Base-by-base conservation (phyloP, 75 land plant species). In the Larix kaempferi region DNA sequence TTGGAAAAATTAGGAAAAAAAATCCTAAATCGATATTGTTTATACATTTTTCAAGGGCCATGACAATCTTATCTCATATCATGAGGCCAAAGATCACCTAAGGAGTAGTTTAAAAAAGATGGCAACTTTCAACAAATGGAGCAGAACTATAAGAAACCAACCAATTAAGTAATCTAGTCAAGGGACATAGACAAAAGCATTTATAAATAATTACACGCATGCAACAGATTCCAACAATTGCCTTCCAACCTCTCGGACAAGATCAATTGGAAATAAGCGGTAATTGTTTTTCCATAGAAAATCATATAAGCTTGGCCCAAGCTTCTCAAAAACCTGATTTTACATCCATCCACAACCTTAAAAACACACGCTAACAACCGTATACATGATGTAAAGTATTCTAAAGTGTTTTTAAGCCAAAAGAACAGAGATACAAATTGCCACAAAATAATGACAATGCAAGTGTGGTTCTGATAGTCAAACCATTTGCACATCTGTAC, bases 381-480 rank as follows among this genome's bases (percentile, higher is more conserved):
- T 6, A 56, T 44, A 44, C 52, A 44, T 44, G n/a, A 44, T 44
- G 52, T 10, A 44, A 10, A 44, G 52, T n/a, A n/a, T 10, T 44
- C 52, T 44, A 44, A 44, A 44, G 52, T 44, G 52, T 44, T 59
- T 59, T 17, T 59, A 59, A 59, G 17, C 19, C 22, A n/a, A 19
- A 19, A 59, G 6, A 19, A 59, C 19, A 1, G 21, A 77, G 5
- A 75, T 27, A 35, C 4, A 63, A 17, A 37, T 64, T 39, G 49
- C 13, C 27, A 25, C 13, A 74, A 87, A 60, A 78, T 87, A 91
- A 93, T 90, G 87, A 94, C 96, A 77, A 91, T 94, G 88, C 96
- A 94, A 57, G 90, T 89, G 90, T 94, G 96, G 82, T 94, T 94
- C 85, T 92, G 90, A 86, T 94, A 94, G 86, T 94, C 96, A 91